These are phyloP conservation scores for Alternaria viburni DNA, from an alignment of 2,329 filamentous ascomycete genomes.

Conservation along the genomic window DNA sequence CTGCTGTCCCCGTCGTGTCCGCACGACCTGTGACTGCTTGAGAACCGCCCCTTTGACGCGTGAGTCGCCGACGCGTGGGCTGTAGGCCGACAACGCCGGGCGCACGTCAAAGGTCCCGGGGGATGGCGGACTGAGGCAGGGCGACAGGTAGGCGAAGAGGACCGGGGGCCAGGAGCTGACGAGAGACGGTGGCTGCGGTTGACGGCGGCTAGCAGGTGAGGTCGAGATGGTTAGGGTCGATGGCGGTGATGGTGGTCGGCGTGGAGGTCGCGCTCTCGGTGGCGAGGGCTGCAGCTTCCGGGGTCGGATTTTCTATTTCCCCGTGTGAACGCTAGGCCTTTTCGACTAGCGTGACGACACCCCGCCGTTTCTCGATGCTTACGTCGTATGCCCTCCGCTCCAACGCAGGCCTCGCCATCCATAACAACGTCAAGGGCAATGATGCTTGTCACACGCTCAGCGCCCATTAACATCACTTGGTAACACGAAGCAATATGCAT, in stretches of 20 bases:
- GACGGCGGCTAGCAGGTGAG: neutral
- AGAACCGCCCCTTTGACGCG: conserved; percentile 18
- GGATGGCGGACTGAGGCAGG: conserved; percentile 20
- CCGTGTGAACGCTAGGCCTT: neutral
- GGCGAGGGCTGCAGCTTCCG: neutral
- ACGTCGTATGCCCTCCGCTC: no score
- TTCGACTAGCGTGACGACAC: no score
- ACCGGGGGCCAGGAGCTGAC: neutral
- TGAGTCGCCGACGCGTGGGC: conserved; percentile 12
- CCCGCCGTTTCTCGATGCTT: no score
- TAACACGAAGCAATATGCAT: neutral
- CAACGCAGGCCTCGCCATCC: no score
- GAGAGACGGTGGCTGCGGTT: neutral
- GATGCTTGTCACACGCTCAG: neutral
- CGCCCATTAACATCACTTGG: neutral
- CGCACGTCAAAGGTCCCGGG: conserved; percentile 17
- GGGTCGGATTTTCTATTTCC: neutral
- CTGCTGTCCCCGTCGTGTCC: conserved; percentile 10
- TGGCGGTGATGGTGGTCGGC: neutral
- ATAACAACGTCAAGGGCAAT: no score
- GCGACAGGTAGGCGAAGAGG: conserved; percentile 7
- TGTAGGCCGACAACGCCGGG: conserved; percentile 8
- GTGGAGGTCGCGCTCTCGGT: neutral
- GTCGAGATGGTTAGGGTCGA: neutral
- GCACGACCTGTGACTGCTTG: conserved; percentile 12